phyloP scores from a whole-genome alignment of 2,329 filamentous ascomycete species.

The Bipolaris oryzae region DNA sequence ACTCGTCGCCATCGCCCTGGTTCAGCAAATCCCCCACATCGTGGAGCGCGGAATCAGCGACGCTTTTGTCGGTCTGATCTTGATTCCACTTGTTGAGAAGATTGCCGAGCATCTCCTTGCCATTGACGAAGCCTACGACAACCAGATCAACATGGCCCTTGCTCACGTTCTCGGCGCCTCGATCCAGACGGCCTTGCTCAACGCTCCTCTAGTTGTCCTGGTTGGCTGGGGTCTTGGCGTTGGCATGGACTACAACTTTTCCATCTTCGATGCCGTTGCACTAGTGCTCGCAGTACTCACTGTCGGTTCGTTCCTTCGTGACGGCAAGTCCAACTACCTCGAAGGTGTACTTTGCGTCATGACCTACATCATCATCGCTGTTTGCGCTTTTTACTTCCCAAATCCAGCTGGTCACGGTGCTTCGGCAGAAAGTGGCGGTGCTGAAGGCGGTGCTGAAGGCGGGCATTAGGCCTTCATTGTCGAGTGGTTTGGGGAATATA shows the following conservation, averaged over 20 bases:
- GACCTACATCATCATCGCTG: conserved; percentile 67
- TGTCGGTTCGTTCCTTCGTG: conserved; percentile 84
- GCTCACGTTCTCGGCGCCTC: conserved; percentile 86
- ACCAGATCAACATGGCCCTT: conserved; percentile 83
- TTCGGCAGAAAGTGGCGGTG: conserved; percentile 1
- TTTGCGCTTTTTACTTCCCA: conserved; percentile 67
- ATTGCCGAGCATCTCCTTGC: conserved; percentile 81
- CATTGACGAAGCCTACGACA: conserved; percentile 82
- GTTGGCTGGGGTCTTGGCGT: conserved; percentile 76
- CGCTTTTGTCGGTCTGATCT: conserved; percentile 71
- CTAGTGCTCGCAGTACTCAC: conserved; percentile 84
- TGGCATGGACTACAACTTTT: conserved; percentile 80
- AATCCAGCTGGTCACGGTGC: conserved; percentile 49
- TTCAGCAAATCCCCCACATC: conserved; percentile 71
- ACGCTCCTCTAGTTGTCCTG: conserved; percentile 80
- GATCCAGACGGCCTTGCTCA: conserved; percentile 88
- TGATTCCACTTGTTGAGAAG: conserved; percentile 84
- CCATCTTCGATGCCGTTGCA: conserved; percentile 82
- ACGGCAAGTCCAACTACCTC: conserved; percentile 88
- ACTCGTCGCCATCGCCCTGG: conserved; percentile 74
- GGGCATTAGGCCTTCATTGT: background rate
- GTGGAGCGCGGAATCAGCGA: conserved; percentile 58
- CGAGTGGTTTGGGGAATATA: background rate
- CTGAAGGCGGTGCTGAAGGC: conserved; percentile 7
- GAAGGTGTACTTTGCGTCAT: conserved; percentile 82